Conservation (phyloP, 345 rosid genomes). For the Syzygium jambos region DNA sequence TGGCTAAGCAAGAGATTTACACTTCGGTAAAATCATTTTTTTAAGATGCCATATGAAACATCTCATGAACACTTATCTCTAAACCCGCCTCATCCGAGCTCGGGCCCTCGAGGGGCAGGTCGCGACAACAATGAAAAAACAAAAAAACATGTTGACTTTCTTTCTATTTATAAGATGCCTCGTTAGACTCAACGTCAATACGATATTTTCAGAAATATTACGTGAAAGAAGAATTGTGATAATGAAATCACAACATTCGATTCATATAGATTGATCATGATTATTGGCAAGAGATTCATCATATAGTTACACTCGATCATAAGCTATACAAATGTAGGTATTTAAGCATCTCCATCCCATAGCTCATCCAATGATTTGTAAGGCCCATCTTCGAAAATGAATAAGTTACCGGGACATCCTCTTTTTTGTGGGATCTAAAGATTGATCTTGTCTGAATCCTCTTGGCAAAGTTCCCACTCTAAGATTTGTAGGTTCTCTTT, state of each 20-base stretch:
- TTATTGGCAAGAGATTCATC: not conserved
- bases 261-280: not conserved
- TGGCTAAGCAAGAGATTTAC: too few species aligned
- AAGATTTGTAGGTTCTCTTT: not conserved
- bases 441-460: not conserved
- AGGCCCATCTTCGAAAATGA: not conserved
- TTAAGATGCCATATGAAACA: too few species aligned
- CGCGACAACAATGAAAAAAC: not conserved
- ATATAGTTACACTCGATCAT: not conserved
- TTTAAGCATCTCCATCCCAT: not conserved
- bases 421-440: not conserved
- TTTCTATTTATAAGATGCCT: not conserved
- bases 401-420: not conserved
- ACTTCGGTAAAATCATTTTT: too few species aligned
- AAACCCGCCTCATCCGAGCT: too few species aligned
- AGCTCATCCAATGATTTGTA: constrained; percentile 3
- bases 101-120: too few species aligned
- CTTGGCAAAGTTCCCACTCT: not conserved
- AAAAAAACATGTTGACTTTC: not conserved
- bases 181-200: not conserved
- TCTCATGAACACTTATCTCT: too few species aligned
- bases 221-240: not conserved
- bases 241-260: not conserved
- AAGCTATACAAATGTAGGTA: not conserved
- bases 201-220: not conserved